Percentiles rank a stretch among this genome's conserved stretches.
Evolutionary conservation across 2,329 filamentous ascomycete genomes (phyloP).

Genomic region (Aspergillus floridensis): DNA sequence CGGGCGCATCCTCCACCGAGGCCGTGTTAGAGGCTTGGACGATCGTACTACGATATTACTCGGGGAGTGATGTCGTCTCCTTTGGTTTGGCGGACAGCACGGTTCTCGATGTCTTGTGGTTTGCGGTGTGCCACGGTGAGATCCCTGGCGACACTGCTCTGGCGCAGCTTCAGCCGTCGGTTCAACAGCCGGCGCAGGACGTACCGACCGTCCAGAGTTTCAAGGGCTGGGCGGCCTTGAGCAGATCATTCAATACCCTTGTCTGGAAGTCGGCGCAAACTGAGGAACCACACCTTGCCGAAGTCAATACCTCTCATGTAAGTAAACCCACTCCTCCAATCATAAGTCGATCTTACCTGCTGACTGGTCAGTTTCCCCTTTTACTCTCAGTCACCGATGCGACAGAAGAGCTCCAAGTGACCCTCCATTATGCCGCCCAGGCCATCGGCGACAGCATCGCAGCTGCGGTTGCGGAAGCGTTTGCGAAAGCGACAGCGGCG

Average conservation of each 20-base stretch:
- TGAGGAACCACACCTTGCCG: neutral
- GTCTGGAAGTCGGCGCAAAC: conserved; percentile 7
- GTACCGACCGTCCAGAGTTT: neutral
- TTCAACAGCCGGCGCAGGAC: neutral
- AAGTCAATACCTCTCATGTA: conserved; percentile 11
- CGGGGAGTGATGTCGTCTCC: conserved; percentile 9
- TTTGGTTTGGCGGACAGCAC: conserved; percentile 9
- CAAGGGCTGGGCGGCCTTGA: conserved; percentile 9
- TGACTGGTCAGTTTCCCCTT: conserved; percentile 6
- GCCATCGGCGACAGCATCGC: conserved; percentile 11
- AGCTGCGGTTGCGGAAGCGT: conserved; percentile 6
- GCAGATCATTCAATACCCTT: conserved; percentile 11
- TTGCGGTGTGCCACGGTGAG: conserved; percentile 11
- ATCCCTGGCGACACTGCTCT: conserved; percentile 4
- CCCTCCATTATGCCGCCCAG: conserved; percentile 6
- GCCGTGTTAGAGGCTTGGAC: conserved; percentile 8
- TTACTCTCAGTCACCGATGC: conserved; percentile 6
- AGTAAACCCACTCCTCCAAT: neutral
- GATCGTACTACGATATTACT: conserved; percentile 11
- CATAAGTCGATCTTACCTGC: neutral
- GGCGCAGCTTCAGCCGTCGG: conserved; percentile 1
- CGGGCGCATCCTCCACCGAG: neutral
- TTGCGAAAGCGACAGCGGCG: conserved; percentile 5
- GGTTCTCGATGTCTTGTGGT: neutral
- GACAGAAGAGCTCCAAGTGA: neutral